phyloP scores from a whole-genome alignment of 2,329 filamentous ascomycete species.

The Trichoderma aggressivum region DNA sequence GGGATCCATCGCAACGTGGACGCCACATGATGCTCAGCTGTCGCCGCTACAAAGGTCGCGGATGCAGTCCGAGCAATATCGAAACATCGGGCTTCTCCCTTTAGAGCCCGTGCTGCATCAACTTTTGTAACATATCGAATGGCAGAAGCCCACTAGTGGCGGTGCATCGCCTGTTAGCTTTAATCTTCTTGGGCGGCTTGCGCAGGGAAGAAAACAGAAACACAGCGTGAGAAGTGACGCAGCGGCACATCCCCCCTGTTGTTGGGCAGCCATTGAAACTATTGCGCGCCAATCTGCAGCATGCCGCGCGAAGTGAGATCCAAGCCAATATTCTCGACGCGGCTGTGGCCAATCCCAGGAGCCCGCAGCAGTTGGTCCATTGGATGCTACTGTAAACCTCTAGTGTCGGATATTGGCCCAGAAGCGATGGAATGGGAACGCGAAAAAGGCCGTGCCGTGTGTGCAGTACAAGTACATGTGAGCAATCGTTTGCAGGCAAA shows the following conservation, averaged over 20 bases:
- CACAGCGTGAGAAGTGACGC: neutral
- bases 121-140: neutral
- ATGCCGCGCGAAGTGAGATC: neutral
- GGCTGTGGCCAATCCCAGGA: conserved; percentile 5
- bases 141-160: neutral
- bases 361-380: neutral
- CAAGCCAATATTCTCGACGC: neutral
- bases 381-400: neutral
- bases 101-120: neutral
- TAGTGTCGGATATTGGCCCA: neutral
- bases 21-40: conserved; percentile 12
- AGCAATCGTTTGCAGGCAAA: neutral
- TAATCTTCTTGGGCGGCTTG: neutral
- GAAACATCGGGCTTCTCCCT: neutral
- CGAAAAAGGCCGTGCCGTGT: neutral
- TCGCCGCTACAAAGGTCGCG: neutral
- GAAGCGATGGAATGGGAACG: neutral
- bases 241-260: neutral
- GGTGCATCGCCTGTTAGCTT: neutral
- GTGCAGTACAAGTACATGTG: neutral
- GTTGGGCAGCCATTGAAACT: conserved; percentile 3
- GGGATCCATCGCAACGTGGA: conserved; percentile 9
- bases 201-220: neutral
- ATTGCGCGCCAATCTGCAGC: conserved; percentile 19
- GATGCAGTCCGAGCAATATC: neutral